Evolutionary conservation across 192 early-diverging fungal species (phyloP).

Genomic region (Backusella liffmaniae): DNA sequence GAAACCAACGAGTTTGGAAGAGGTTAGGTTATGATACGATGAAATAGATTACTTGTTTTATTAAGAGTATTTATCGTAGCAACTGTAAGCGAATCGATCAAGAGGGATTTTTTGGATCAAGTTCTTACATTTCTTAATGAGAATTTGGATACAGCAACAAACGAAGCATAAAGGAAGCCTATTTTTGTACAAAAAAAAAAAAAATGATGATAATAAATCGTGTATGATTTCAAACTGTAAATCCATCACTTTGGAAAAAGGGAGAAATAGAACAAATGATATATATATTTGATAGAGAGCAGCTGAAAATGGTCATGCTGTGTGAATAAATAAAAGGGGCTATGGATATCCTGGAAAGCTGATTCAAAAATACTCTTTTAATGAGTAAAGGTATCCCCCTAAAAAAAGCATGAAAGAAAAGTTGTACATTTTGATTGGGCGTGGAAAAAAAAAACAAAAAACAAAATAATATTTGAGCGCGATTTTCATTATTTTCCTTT

Average conservation of each 20-base stretch:
- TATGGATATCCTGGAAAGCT: too few species aligned
- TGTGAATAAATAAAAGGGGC: too few species aligned
- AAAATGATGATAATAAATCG: not conserved
- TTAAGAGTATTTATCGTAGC: not conserved
- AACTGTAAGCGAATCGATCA: conserved; percentile 31
- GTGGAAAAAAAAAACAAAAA: not conserved
- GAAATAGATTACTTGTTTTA: not conserved
- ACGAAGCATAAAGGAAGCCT: not conserved
- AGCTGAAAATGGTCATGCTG: too few species aligned
- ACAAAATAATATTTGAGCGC: not conserved
- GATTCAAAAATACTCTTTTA: too few species aligned
- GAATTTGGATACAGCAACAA: conserved; percentile 13
- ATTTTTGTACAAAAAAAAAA: not conserved
- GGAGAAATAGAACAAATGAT: too few species aligned
- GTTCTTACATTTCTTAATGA: conserved; percentile 29
- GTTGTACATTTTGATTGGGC: not conserved
- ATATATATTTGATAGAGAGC: too few species aligned
- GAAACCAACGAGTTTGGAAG: conserved; percentile 25
- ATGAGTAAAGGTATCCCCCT: too few species aligned
- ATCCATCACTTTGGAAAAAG: too few species aligned
- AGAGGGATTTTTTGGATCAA: conserved; percentile 29
- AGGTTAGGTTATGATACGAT: conserved; percentile 8
- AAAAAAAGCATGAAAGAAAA: not conserved
- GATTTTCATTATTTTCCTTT: not conserved
- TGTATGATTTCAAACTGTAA: not conserved